Evolutionary conservation across 2,329 filamentous ascomycete genomes (phyloP), one percentile per base, ranked within the genome.

Genomic region (Cryphonectria radicalis): DNA sequence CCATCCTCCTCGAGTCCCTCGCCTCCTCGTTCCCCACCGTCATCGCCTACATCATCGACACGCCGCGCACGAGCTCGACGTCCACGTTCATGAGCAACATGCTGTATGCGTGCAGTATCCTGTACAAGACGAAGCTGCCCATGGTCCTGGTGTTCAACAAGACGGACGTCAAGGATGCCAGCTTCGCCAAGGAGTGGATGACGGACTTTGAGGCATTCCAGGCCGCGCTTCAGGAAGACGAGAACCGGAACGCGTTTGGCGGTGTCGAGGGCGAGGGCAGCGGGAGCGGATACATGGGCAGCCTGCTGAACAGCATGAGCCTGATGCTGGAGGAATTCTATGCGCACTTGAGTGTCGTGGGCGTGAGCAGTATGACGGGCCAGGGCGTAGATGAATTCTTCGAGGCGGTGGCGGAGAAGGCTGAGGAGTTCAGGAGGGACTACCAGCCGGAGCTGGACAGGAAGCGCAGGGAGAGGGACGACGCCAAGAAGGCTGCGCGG

Each of bases 141-240:
- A 99, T 99, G 96, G 97, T 99, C 68, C 84, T 99, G 10, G 96
- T 99, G 14, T 98, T 99, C 87, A 99, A 99, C 86, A 99, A 99
- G 85, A 98, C 95, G 0, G 96, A 99, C 78, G 94, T 97, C 59
- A 94, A 97, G 80, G 92, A 97, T 77, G 93, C 94, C 0, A 88
- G 89, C 37, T 97, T 97, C 78, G 96, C 95, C 1, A 96, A 95
- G 83, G 94, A 98, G 79, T 99, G 97, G 96, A 99, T 99, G 96
- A 97, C 95, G 7, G 95, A 99, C 81, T 99, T 98, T 78, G 96
- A 99, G 75, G 90, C 93, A 0, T 99, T 99, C 83, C 96, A 98
- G 80, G 89, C 89, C 22, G 95, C 97, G 0, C 85, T 99, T 63
- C 88, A 89, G 65, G 84, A 89, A 37, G 96, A 98, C 78, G 93